A percentile compares a stretch with the other conserved stretches of the same genome.
Evolutionary conservation across 1,139 yeast species (phyloP).

Genomic region (Arxiozyma slooffiae): DNA sequence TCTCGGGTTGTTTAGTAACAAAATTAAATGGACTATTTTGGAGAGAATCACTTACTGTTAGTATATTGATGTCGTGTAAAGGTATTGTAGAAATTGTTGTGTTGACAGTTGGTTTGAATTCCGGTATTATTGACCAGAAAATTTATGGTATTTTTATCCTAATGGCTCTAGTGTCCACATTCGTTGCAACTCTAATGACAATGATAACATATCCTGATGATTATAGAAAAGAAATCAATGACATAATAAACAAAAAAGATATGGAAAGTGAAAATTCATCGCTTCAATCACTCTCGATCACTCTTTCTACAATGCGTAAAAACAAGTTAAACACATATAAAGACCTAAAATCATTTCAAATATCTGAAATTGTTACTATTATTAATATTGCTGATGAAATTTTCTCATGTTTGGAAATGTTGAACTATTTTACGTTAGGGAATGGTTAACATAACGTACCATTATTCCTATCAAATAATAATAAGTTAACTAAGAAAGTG

Average conservation of each 20-base stretch:
- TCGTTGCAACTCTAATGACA: constrained; percentile 65
- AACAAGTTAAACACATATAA: constrained; percentile 18
- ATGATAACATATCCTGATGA: constrained; percentile 48
- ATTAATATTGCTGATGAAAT: constrained; percentile 24
- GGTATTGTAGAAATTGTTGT: constrained; percentile 80
- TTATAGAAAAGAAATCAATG: constrained; percentile 45
- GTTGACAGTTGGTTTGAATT: constrained; percentile 59
- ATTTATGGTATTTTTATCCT: constrained; percentile 72
- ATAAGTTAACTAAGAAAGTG: constrained; percentile 13
- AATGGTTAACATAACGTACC: constrained; percentile 4
- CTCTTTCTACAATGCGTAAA: not conserved
- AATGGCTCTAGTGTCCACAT: constrained; percentile 70
- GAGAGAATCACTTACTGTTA: constrained; percentile 68
- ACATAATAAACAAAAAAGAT: constrained; percentile 23
- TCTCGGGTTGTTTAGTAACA: constrained; percentile 59
- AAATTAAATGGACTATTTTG: constrained; percentile 50
- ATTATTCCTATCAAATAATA: not conserved
- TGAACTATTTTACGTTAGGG: constrained; percentile 21
- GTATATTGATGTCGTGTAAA: constrained; percentile 79
- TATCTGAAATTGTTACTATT: constrained; percentile 16
- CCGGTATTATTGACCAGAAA: constrained; percentile 52
- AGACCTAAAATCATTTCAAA: constrained; percentile 22
- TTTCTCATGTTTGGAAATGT: constrained; percentile 22
- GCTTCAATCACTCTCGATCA: constrained; percentile 28
- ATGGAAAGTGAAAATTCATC: constrained; percentile 31